Percentiles rank a stretch among this genome's conserved stretches.
Conservation (phyloP, 805 yeast species). For the Dipodascus geniculatus region DNA sequence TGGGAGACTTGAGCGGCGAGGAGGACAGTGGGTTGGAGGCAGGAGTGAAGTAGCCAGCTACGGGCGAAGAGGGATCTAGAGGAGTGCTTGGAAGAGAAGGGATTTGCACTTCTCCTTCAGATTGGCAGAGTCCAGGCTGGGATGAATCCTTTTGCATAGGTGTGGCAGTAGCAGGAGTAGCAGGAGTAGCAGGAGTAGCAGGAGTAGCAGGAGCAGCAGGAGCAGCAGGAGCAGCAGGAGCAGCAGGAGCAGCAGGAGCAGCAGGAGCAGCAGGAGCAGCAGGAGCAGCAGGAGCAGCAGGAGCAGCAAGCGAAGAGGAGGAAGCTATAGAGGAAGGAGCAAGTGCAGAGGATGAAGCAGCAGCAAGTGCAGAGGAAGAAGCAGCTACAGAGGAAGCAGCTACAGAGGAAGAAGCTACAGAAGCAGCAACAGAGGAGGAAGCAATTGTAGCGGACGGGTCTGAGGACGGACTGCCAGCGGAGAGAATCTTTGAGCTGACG, state of each 20-base stretch:
- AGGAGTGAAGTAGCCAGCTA: background rate
- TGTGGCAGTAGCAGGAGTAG: too few relatives aligned
- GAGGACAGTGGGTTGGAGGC: background rate
- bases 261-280: too few relatives aligned
- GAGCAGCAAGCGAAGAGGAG: background rate
- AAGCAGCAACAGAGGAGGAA: background rate
- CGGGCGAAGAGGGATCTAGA: background rate
- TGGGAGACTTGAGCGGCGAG: background rate
- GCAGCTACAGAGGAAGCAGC: background rate
- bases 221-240: too few relatives aligned
- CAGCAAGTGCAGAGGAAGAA: background rate
- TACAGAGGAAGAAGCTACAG: background rate
- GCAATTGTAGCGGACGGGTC: background rate
- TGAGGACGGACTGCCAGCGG: too few relatives aligned
- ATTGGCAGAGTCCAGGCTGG: too few relatives aligned
- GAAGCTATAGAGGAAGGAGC: background rate
- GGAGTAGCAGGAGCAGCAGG: too few relatives aligned
- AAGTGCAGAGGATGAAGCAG: background rate
- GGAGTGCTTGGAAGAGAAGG: conserved; percentile 1
- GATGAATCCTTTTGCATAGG: too few relatives aligned
- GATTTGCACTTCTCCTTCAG: background rate
- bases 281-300: background rate
- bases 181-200: too few relatives aligned
- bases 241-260: too few relatives aligned
- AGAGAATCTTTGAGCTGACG: background rate